Evolutionary conservation across 495 filamentous ascomycete species (phyloP), one percentile per base, ranked within the genome.

Genomic region (Penicillium robsamsonii): DNA sequence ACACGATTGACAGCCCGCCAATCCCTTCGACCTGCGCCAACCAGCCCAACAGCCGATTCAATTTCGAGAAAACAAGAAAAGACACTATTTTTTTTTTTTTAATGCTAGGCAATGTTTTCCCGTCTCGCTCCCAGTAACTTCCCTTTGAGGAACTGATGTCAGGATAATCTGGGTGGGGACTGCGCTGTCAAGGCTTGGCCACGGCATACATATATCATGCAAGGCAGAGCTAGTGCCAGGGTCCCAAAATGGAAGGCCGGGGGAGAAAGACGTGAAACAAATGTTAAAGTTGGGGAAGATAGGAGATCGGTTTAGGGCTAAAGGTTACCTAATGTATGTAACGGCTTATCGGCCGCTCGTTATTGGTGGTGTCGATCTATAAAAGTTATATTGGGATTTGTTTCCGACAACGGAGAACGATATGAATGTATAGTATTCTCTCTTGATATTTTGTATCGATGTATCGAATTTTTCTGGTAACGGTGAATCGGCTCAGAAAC

Each of bases 211-310:
- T 31, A 27, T 15, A 40, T 30, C 31, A 57, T 57, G 55, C 46
- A 38, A 44, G 46, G 47, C 31, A 50, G 12, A 50, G 20, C 22
- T 50, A 30, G 7, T 15, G 2, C 47, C 25, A 27, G 25, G 25
- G 2, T 37, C 47, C 60, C 11, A 66, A 68, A 72, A 52, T 46
- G 65, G 67, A 69, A 71, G 70, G 54, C 60, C 60, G 49, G 56
- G 44, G 55, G 61, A 65, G 62, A 59, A 54, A 22, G 49, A 55
- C 22, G 40, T 38, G 8, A 58, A 50, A 54, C 25, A 27, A 45
- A 38, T 17, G 3, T 40, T 9, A 55, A 22, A 31, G 31, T 35
- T n/a, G 8, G 43, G 13, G 33, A 48, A 60, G 45, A 58, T 35
- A 54, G 47, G 33, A 37, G 12, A 38, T 35, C 12, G 1, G 7